Evolutionary conservation across 2,329 filamentous ascomycete species (phyloP).

Genomic region (Ceratocystis cacaofunesta): DNA sequence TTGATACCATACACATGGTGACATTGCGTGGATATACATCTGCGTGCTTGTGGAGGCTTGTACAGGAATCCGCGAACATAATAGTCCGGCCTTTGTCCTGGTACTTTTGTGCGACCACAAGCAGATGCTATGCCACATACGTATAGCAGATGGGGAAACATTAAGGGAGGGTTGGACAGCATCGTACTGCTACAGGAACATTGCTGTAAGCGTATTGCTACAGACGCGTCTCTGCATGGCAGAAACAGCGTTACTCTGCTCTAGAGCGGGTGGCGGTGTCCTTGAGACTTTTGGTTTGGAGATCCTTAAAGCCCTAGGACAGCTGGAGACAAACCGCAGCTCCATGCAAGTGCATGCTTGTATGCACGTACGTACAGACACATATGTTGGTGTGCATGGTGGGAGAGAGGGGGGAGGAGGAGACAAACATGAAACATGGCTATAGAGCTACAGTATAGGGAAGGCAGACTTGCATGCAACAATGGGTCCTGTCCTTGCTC

Average conservation of each 20-base stretch:
- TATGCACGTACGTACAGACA: neutral
- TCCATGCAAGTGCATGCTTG: neutral
- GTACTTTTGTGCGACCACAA: neutral
- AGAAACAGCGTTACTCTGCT: neutral
- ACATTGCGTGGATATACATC: neutral
- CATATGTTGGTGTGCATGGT: too few relatives aligned
- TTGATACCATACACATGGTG: neutral
- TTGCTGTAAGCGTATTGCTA: neutral
- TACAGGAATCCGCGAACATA: too few relatives aligned
- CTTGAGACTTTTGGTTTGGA: neutral
- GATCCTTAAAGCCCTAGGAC: neutral
- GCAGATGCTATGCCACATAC: neutral
- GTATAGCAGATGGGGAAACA: neutral
- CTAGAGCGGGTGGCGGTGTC: neutral
- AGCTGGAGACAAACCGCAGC: neutral
- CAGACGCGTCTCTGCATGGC: neutral
- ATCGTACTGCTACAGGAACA: neutral
- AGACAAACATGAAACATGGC: neutral
- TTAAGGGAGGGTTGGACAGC: neutral
- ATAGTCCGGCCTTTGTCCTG: neutral
- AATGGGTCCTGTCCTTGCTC: too few relatives aligned
- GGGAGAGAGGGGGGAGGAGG: neutral
- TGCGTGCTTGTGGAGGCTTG: neutral
- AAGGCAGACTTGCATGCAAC: neutral
- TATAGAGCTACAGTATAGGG: neutral